Evolutionary conservation across 495 filamentous ascomycete genomes (phyloP).

Genomic region (Daldinia vernicosa): DNA sequence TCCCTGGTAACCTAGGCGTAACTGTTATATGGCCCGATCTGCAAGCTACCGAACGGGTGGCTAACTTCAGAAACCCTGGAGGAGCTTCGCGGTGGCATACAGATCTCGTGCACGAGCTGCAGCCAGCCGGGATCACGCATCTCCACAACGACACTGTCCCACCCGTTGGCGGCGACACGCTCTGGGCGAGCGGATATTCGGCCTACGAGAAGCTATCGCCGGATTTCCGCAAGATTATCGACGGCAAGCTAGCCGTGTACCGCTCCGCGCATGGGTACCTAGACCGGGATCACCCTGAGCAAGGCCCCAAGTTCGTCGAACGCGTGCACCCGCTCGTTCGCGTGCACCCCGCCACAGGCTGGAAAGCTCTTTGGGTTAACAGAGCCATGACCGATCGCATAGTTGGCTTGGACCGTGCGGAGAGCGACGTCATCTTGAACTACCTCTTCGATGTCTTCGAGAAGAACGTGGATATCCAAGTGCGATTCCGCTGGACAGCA

Average conservation of each 20-base stretch:
- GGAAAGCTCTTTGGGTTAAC: constrained; percentile 77
- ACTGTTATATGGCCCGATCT: constrained; percentile 75
- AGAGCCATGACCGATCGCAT: constrained; percentile 70
- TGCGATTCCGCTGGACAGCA: constrained; percentile 72
- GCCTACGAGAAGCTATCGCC: constrained; percentile 79
- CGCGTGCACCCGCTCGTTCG: constrained; percentile 73
- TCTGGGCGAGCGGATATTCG: constrained; percentile 75
- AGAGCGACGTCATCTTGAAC: constrained; percentile 72
- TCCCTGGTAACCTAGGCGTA: constrained; percentile 70
- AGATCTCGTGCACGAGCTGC: constrained; percentile 74
- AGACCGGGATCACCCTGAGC: constrained; percentile 66
- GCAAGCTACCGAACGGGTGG: constrained; percentile 61
- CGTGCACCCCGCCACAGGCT: constrained; percentile 75
- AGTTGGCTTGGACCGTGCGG: constrained; percentile 70
- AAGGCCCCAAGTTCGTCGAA: constrained; percentile 70
- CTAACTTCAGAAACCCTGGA: constrained; percentile 70
- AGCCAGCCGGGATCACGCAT: constrained; percentile 76
- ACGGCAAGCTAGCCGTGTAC: constrained; percentile 73
- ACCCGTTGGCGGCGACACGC: constrained; percentile 71
- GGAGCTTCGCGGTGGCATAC: constrained; percentile 74
- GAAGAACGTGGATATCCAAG: constrained; percentile 72
- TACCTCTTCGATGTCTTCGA: constrained; percentile 73
- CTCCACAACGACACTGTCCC: constrained; percentile 75
- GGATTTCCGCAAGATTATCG: constrained; percentile 73
- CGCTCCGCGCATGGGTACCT: constrained; percentile 73